Percentiles rank a stretch among this genome's conserved stretches.
Conservation (phyloP, 163 green algal genomes). For the Prototheca cutis region DNA sequence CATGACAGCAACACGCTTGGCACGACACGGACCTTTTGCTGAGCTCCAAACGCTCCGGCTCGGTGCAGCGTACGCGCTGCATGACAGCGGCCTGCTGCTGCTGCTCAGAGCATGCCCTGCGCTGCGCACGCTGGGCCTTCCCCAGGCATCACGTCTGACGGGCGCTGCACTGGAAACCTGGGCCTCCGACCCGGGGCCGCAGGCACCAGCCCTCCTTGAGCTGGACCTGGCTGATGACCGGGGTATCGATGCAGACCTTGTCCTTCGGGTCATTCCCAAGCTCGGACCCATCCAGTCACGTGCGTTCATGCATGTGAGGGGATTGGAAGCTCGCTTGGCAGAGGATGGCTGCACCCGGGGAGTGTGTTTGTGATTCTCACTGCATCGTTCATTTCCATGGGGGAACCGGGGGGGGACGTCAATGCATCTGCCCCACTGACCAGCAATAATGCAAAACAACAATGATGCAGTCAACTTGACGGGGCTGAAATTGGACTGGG, state of each 20-base stretch:
- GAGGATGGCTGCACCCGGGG: no score
- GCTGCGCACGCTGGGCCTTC: background rate
- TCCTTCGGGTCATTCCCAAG: background rate
- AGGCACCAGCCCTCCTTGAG: no score
- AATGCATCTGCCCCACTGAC: no score
- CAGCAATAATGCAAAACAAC: no score
- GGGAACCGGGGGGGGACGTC: no score
- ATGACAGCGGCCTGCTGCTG: constrained; percentile 11
- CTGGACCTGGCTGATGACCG: constrained; percentile 5
- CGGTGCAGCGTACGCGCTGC: constrained; percentile 48
- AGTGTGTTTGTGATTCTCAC: no score
- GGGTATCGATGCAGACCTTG: background rate
- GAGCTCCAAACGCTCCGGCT: constrained; percentile 29
- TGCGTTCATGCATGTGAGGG: background rate
- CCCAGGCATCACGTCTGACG: background rate
- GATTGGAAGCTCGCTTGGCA: no score
- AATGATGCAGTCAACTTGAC: constrained; percentile 35
- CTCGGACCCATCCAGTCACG: background rate
- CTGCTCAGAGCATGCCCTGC: background rate
- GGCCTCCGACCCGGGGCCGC: no score
- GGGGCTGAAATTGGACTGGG: constrained; percentile 34
- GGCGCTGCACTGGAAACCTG: background rate
- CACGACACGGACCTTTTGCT: constrained; percentile 13
- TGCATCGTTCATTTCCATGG: no score
- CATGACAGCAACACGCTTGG: constrained; percentile 24